Evolutionary conservation across 306 rosid genomes (phyloP), one percentile per base, ranked within the genome.

Genomic region (Trifolium subterraneum): DNA sequence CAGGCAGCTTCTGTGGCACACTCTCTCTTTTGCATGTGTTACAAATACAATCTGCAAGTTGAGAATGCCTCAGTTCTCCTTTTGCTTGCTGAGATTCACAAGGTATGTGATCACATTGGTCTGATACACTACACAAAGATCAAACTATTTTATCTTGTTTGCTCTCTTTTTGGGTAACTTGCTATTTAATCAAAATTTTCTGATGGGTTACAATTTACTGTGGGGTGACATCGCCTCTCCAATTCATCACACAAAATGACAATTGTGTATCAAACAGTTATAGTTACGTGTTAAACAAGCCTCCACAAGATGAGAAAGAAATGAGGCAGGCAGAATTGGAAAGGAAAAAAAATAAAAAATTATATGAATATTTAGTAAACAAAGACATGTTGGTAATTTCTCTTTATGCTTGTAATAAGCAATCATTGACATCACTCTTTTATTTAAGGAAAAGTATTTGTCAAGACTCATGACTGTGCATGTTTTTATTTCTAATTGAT

Each of bases 1-100:
- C 86, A 94, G 97, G 97, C 98, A 56, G 95, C 97, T 68, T 68
- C 83, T 78, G 97, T 94, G 70, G 97, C 98, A n/a, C 91, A 90
- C 85, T 89, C 97, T 44, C 95, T 94, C 76, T 91, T 94, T 77
- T 94, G 97, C 82, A 86, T 86, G 96, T 90, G 97, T 82, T 91
- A 94, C 90, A 87, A 87, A 75, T 94, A 88, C 87, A 90, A 91
- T 86, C 90, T 89, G 78, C 98, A 93, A 85, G 96, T 93, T 56
- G 91, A 90, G 85, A 93, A 88, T 77, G 98, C 98, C 23, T 88
- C 92, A 22, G 92, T 89, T 83, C 98, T 91, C 82, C 97, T 93
- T 69, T 86, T 93, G 86, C 97, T 91, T 69, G 96, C 98, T 72
- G 98, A 93, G 82, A 90, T 94, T 79, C 96, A 94, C 80, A 94